Percentiles rank a stretch among this genome's conserved stretches.
These are phyloP conservation scores for Xylaria sp. DNA, from an alignment of 2,329 filamentous ascomycete species.

Conservation along the genomic window DNA sequence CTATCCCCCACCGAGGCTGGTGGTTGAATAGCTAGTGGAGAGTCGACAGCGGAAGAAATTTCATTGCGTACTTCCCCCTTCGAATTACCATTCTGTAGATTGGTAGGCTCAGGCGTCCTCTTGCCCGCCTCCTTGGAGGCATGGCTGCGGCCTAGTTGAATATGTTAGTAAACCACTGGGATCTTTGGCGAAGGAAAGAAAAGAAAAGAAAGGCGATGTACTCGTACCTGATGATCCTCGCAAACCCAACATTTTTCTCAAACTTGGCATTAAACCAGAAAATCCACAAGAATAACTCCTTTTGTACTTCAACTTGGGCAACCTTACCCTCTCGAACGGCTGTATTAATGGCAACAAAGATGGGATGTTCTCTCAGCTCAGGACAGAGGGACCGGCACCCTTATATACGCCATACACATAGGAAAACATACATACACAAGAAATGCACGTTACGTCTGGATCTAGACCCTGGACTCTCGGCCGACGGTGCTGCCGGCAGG, in stretches of 20 bases:
- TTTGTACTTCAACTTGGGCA: slow-evolving; percentile 26
- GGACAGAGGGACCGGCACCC: background rate
- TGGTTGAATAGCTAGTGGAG: slow-evolving; percentile 5
- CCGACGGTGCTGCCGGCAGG: background rate
- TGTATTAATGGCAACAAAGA: background rate
- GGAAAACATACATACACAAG: background rate
- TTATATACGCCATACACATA: slow-evolving; percentile 4
- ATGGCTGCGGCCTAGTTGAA: slow-evolving; percentile 4
- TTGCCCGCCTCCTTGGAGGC: background rate
- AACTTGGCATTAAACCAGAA: slow-evolving; percentile 9
- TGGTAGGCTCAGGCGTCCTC: background rate
- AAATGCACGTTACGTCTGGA: background rate
- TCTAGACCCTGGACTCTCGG: background rate
- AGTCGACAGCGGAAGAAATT: background rate
- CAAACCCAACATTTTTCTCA: slow-evolving; percentile 22
- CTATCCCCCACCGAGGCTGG: slow-evolving; percentile 15
- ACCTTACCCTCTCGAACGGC: slow-evolving; percentile 9
- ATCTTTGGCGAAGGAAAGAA: background rate
- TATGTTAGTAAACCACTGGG: background rate
- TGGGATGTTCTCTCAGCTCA: background rate
- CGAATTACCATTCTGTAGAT: background rate
- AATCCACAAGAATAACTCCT: slow-evolving; percentile 17
- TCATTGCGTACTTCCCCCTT: background rate
- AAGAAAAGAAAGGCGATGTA: background rate
- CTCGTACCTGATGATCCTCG: slow-evolving; percentile 21